A percentile compares a stretch with the other conserved stretches of the same genome.
Conservation (phyloP, 2,329 filamentous ascomycete species). For the Colletotrichum orbiculare region DNA sequence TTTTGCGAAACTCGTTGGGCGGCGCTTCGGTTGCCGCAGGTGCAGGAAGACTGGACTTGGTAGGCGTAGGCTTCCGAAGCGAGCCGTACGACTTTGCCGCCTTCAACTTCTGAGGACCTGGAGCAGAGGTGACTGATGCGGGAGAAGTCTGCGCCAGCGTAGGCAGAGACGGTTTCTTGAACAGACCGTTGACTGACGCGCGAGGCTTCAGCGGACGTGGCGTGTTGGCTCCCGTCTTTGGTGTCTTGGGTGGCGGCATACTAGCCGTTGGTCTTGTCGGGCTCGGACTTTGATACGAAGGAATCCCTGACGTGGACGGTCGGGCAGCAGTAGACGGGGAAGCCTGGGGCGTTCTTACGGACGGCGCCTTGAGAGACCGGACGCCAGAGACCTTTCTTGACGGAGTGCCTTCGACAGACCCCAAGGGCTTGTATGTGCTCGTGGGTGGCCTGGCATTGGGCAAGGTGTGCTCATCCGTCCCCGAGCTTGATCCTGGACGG, state of each 20-base stretch:
- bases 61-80: conserved; percentile 18
- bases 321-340: conserved; percentile 37
- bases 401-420: conserved; percentile 58
- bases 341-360: conserved; percentile 41
- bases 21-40: conserved; percentile 20
- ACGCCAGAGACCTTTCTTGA: conserved; percentile 44
- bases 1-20: conserved; percentile 60
- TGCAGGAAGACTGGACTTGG: conserved; percentile 14
- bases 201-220: conserved; percentile 60
- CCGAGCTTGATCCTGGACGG: conserved; percentile 66
- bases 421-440: conserved; percentile 55
- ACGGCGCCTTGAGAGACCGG: conserved; percentile 50
- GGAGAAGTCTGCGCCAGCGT: conserved; percentile 44
- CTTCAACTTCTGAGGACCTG: conserved; percentile 7
- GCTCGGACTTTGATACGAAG: conserved; percentile 49
- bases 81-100: conserved; percentile 31
- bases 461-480: conserved; percentile 53
- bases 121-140: conserved; percentile 4
- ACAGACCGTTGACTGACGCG: conserved; percentile 63
- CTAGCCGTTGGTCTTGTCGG: conserved; percentile 49
- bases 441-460: conserved; percentile 56
- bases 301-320: conserved; percentile 46
- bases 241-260: conserved; percentile 48
- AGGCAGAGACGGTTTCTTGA: conserved; percentile 65
- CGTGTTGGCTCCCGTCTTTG: conserved; percentile 59